These are phyloP conservation scores for Xylariaceae sp. DNA, from an alignment of 2,329 filamentous ascomycete genomes.

Conservation along the genomic window DNA sequence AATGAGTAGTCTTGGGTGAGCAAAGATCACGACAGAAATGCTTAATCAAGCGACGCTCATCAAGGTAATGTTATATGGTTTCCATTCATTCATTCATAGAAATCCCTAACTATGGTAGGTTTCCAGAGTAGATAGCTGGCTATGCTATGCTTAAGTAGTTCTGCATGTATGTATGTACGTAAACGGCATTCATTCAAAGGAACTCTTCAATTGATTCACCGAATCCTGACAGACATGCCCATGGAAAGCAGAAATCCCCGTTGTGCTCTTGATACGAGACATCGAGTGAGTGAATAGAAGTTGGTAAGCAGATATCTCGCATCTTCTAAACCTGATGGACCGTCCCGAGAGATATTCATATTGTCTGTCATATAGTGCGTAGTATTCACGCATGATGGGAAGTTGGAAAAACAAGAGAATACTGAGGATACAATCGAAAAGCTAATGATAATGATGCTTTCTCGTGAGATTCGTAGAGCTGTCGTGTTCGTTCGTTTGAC, in stretches of 20 bases:
- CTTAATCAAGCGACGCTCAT: neutral
- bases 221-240: too few relatives aligned
- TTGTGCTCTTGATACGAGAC: constrained; percentile 10
- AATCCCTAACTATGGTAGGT: constrained; percentile 1
- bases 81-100: constrained; percentile 17
- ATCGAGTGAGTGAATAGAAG: constrained; percentile 13
- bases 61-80: constrained; percentile 3
- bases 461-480: constrained; percentile 10
- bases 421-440: constrained; percentile 7
- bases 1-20: too few relatives aligned
- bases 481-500: constrained; percentile 1
- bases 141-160: constrained; percentile 13
- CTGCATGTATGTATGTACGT: constrained; percentile 12
- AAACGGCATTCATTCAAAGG: constrained; percentile 7
- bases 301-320: constrained; percentile 4
- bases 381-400: constrained; percentile 1
- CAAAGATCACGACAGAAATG: too few relatives aligned
- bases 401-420: constrained; percentile 6
- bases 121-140: constrained; percentile 1
- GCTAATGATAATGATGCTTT: constrained; percentile 6
- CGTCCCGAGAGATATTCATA: too few relatives aligned
- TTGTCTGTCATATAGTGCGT: constrained; percentile 17
- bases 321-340: neutral
- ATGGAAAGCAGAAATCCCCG: too few relatives aligned
- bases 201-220: neutral